Evolutionary conservation across 805 yeast species (phyloP).

Genomic region (Yamadazyma kitorensis): DNA sequence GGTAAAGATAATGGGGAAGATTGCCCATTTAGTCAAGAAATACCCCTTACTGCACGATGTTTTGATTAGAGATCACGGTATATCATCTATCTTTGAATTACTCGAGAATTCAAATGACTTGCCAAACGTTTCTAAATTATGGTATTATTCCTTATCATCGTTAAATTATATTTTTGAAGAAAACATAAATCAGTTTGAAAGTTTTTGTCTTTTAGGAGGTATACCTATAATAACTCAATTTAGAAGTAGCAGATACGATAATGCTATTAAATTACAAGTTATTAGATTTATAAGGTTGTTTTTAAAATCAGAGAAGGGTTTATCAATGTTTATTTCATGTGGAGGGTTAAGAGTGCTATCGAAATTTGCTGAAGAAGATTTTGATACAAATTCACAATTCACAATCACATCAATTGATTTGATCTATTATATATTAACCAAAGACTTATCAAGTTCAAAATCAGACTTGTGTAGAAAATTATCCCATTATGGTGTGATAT

Average conservation of each 20-base stretch:
- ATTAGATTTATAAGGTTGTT: constrained; percentile 32
- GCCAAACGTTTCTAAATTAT: constrained; percentile 29
- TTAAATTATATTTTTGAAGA: constrained; percentile 32
- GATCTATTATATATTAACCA: constrained; percentile 32
- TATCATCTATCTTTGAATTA: constrained; percentile 36
- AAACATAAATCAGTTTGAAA: constrained; percentile 33
- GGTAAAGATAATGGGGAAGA: constrained; percentile 34
- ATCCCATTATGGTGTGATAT: constrained; percentile 40
- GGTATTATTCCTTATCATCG: constrained; percentile 35
- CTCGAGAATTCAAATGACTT: constrained; percentile 34
- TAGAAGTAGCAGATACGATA: constrained; percentile 26
- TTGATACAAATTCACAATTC: constrained; percentile 34
- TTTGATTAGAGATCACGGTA: constrained; percentile 41
- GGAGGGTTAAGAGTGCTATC: constrained; percentile 46
- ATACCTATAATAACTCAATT: constrained; percentile 41
- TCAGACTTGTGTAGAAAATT: constrained; percentile 42
- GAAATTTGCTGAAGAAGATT: constrained; percentile 46
- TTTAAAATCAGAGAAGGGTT: constrained; percentile 30
- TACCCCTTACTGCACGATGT: constrained; percentile 39
- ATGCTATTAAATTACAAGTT: constrained; percentile 34
- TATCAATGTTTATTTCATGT: constrained; percentile 41
- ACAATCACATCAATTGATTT: constrained; percentile 37
- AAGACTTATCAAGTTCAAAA: constrained; percentile 35
- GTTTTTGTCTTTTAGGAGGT: constrained; percentile 42
- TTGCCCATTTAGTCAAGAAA: constrained; percentile 36